Base-by-base conservation (phyloP, 768 basidiomycete genomes). In the Auriscalpium microsporum region DNA sequence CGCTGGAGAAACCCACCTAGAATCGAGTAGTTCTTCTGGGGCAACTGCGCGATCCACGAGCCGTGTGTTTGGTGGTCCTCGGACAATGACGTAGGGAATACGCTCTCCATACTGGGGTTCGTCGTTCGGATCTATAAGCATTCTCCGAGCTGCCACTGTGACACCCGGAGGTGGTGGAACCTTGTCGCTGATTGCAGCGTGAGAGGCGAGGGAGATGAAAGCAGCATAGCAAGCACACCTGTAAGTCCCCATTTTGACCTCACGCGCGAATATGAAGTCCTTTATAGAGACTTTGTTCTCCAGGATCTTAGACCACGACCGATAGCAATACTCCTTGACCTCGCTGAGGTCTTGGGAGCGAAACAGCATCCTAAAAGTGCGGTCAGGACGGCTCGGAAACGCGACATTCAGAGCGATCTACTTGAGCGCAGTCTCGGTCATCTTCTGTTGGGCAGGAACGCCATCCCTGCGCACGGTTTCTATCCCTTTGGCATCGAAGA, bases 401-500 rank as follows among this genome's bases (percentile, higher is more conserved):
- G 16, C 33, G 14, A 48, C 28, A 14, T 16, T 23, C 47, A 50
- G 13, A 16, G 21, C 23, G 37, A 53, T 11, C 59, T 62, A 95
- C 94, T 94, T 96, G 52, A 97, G 68, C 62, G 86, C 87, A 6
- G 77, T 82, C 69, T 98, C 95, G 1, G 87, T 82, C 83, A 98
- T 94, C 72, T 96, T 97, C 63, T 83, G 80, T 66, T 93, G 90
- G 0, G 94, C 96, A 4, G 82, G 80, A 34, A 96, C 83, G 10
- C 93, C 93, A 64, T 99, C 96, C 56, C 96, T 76, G 6, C 96
- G 80, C 34, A 98, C 89, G 1, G 94, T 97, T 71, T 99, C 96
- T 52, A 99, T 97, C 0, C 96, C 96, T 67, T 99, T 98, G 7
- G 94, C 96, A 62, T 99, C 95, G 62, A 98, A 96, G 0, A 71